These are phyloP conservation scores for Trichoderma hamatum DNA, from an alignment of 2,329 filamentous ascomycete species.

Conservation along the genomic window DNA sequence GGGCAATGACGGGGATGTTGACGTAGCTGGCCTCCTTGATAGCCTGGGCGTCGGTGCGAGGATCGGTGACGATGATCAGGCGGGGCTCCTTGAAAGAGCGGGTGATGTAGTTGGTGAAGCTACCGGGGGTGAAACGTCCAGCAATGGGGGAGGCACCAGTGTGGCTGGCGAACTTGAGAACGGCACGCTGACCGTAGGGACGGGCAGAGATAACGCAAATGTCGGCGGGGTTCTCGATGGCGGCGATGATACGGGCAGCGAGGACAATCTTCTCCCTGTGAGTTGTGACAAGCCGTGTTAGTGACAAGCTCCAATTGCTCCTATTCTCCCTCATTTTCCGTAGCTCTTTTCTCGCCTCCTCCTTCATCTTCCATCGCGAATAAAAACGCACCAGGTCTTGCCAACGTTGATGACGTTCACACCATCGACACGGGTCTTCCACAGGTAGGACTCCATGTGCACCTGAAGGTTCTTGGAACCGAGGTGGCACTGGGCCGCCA, in stretches of 20 bases:
- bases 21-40: slow-evolving; percentile 99
- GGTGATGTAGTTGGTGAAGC: slow-evolving; percentile 99
- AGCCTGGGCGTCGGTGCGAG: slow-evolving; percentile 98
- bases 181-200: slow-evolving; percentile 98
- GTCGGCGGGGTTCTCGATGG: slow-evolving; percentile 99
- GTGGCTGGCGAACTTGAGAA: slow-evolving; percentile 99
- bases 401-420: slow-evolving; percentile 99
- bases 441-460: slow-evolving; percentile 99
- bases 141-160: slow-evolving; percentile 97
- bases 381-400: slow-evolving; percentile 90
- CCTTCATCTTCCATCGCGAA: neutral
- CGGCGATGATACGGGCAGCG: slow-evolving; percentile 96
- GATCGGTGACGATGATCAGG: slow-evolving; percentile 98
- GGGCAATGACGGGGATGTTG: slow-evolving; percentile 99
- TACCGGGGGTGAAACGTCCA: slow-evolving; percentile 99
- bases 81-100: slow-evolving; percentile 99
- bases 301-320: neutral
- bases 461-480: slow-evolving; percentile 99
- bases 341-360: neutral
- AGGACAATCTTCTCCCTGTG: slow-evolving; percentile 98
- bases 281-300: slow-evolving; percentile 15
- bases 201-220: slow-evolving; percentile 99
- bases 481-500: slow-evolving; percentile 94
- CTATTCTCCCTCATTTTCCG: neutral
- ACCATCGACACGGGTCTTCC: slow-evolving; percentile 98